These are phyloP conservation scores for Penicillium nordicum DNA, from an alignment of 2,329 filamentous ascomycete genomes.

Conservation along the genomic window DNA sequence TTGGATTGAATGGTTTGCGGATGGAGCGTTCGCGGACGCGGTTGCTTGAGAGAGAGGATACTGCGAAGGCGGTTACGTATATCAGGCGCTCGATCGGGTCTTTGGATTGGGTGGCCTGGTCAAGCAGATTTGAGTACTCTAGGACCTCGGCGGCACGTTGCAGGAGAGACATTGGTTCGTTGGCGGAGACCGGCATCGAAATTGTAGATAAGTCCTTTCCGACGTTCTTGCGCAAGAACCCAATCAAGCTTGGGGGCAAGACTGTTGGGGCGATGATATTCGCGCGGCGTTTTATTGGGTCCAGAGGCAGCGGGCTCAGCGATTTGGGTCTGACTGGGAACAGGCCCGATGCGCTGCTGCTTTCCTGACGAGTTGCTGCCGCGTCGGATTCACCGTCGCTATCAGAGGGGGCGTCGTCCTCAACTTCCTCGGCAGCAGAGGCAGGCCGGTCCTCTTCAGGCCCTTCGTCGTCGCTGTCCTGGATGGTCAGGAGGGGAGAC, in stretches of 20 bases:
- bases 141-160: constrained; percentile 87
- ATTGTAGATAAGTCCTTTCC: constrained; percentile 96
- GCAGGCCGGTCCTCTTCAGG: constrained; percentile 34
- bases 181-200: constrained; percentile 94
- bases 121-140: constrained; percentile 83
- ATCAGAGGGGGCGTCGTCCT: constrained; percentile 60
- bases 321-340: constrained; percentile 75
- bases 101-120: constrained; percentile 60
- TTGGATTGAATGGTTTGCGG: constrained; percentile 94
- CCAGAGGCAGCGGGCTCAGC: constrained; percentile 72
- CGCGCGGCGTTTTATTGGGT: constrained; percentile 62
- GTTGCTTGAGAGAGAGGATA: constrained; percentile 77
- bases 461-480: constrained; percentile 66
- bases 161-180: constrained; percentile 84
- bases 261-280: constrained; percentile 72
- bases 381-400: constrained; percentile 52
- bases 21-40: constrained; percentile 87
- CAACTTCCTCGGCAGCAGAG: constrained; percentile 44
- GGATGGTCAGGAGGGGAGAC: constrained; percentile 72
- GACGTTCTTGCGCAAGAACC: constrained; percentile 93
- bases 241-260: constrained; percentile 83
- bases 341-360: constrained; percentile 48
- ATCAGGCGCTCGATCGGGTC: constrained; percentile 70
- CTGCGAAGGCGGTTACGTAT: constrained; percentile 83
- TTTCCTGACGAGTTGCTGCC: constrained; percentile 36